A percentile compares a stretch with the other conserved stretches of the same genome.
phyloP scores from a whole-genome alignment of 495 filamentous ascomycete species.

The Trichoderma parareesei region DNA sequence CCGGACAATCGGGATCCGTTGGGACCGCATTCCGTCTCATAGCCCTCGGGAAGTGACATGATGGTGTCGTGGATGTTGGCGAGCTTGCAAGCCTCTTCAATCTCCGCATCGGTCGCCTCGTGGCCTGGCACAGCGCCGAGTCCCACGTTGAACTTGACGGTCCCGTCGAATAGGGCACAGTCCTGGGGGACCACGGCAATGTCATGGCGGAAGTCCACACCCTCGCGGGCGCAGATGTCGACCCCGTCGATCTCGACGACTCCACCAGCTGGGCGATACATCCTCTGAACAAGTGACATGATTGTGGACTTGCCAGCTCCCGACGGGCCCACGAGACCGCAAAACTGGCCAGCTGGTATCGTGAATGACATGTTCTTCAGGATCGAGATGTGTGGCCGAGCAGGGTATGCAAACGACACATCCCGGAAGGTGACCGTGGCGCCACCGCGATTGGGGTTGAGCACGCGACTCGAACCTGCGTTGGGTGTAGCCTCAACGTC shows the following conservation, averaged over 20 bases:
- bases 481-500: slow-evolving; percentile 22
- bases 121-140: slow-evolving; percentile 39
- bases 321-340: slow-evolving; percentile 51
- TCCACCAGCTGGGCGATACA: slow-evolving; percentile 33
- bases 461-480: slow-evolving; percentile 12
- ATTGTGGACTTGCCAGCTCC: slow-evolving; percentile 57
- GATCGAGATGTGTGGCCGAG: slow-evolving; percentile 45
- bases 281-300: slow-evolving; percentile 50
- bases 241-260: slow-evolving; percentile 33
- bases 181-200: slow-evolving; percentile 51
- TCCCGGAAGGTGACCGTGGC: slow-evolving; percentile 43
- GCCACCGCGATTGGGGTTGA: slow-evolving; percentile 16
- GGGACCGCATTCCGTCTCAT: slow-evolving; percentile 51
- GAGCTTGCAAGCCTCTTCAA: slow-evolving; percentile 47
- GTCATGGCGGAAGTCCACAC: slow-evolving; percentile 39
- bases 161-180: slow-evolving; percentile 46
- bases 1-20: slow-evolving; percentile 42
- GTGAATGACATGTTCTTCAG: slow-evolving; percentile 45
- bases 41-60: slow-evolving; percentile 47
- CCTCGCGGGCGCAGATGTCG: slow-evolving; percentile 36
- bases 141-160: slow-evolving; percentile 44
- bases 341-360: slow-evolving; percentile 50
- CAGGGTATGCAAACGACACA: slow-evolving; percentile 54
- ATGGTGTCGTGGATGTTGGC: slow-evolving; percentile 56
- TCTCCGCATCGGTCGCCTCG: slow-evolving; percentile 38